phyloP scores from a whole-genome alignment of 2,329 filamentous ascomycete genomes.

The Aspergillus transmontanensis region DNA sequence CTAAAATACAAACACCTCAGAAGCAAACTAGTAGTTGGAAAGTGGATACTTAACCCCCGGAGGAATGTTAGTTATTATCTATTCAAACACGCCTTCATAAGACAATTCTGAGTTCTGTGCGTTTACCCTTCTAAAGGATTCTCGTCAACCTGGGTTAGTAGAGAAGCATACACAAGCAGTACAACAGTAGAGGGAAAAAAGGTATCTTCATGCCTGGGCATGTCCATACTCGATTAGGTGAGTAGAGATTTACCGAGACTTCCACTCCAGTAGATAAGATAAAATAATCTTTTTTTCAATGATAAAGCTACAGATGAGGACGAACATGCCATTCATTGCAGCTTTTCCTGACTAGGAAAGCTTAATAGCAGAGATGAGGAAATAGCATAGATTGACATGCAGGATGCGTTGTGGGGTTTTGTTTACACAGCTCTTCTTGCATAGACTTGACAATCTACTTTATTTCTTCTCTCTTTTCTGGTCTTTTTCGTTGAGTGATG shows the following conservation, averaged over 20 bases:
- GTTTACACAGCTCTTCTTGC: too few relatives aligned
- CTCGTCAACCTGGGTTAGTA: constrained; percentile 5
- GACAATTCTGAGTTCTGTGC: too few relatives aligned
- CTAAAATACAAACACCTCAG: background rate
- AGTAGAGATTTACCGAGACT: background rate
- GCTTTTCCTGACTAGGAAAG: background rate
- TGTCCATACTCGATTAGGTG: background rate
- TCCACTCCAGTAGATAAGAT: background rate
- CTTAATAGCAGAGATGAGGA: background rate
- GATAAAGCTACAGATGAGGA: background rate
- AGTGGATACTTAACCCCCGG: background rate
- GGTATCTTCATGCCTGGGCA: background rate
- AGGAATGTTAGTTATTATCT: too few relatives aligned
- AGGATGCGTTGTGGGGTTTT: too few relatives aligned
- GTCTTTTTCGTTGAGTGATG: too few relatives aligned
- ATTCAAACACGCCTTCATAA: too few relatives aligned
- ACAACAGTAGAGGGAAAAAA: background rate
- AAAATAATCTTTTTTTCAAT: background rate
- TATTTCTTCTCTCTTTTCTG: too few relatives aligned
- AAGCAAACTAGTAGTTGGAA: background rate
- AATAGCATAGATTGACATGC: too few relatives aligned
- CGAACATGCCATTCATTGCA: background rate
- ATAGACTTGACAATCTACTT: too few relatives aligned
- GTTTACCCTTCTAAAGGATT: background rate
- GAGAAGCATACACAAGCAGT: background rate